Conservation (phyloP, 2,329 filamentous ascomycete genomes). For the Clathrospora elynae region DNA sequence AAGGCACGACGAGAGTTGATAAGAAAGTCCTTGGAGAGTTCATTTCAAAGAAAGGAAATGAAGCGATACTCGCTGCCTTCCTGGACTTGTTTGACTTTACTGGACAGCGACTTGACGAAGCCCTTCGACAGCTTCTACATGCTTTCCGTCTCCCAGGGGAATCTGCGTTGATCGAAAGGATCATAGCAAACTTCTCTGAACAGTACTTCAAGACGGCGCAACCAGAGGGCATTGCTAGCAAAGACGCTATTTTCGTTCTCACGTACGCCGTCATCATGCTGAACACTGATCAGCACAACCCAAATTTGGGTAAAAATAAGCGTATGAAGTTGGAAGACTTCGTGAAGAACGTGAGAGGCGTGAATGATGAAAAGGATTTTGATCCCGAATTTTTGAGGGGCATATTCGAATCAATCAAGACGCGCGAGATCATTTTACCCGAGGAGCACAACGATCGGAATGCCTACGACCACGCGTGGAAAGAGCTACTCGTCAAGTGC, state of each 20-base stretch:
- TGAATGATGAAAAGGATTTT: constrained; percentile 87
- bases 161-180: constrained; percentile 88
- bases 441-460: constrained; percentile 97
- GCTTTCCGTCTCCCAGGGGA: constrained; percentile 94
- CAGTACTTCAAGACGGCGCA: constrained; percentile 76
- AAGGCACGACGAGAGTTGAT: constrained; percentile 83
- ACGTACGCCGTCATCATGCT: constrained; percentile 97
- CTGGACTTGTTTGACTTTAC: constrained; percentile 86
- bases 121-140: constrained; percentile 82
- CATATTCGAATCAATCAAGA: constrained; percentile 90
- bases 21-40: constrained; percentile 93
- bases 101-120: constrained; percentile 87
- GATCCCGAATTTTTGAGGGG: constrained; percentile 78
- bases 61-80: constrained; percentile 81
- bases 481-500: constrained; percentile 86
- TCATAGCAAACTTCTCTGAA: constrained; percentile 84
- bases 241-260: constrained; percentile 86
- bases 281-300: constrained; percentile 96
- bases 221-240: constrained; percentile 77
- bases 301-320: constrained; percentile 80
- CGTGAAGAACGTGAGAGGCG: constrained; percentile 83
- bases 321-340: constrained; percentile 88
- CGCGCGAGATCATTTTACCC: constrained; percentile 92
- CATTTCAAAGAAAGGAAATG: constrained; percentile 87
- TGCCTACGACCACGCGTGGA: constrained; percentile 97